Evolutionary conservation across 2,329 filamentous ascomycete species (phyloP).

Genomic region (Sporothrix pseudoabietina): DNA sequence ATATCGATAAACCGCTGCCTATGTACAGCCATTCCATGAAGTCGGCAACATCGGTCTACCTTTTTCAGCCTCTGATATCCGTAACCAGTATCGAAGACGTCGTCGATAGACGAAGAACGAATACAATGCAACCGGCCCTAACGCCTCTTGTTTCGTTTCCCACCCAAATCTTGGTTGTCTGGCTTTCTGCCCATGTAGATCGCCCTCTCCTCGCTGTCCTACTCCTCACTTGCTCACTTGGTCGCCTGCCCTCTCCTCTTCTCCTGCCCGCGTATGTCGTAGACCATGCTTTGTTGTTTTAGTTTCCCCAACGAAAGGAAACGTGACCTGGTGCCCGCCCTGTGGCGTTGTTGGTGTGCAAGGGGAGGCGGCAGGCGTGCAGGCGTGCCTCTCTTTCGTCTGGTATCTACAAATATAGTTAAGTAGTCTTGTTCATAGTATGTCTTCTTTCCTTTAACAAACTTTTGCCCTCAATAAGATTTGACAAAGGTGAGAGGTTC

Average conservation of each 20-base stretch:
- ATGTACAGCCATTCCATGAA: background rate
- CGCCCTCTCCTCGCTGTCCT: background rate
- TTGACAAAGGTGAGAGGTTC: background rate
- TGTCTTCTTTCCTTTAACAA: background rate
- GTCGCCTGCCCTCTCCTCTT: background rate
- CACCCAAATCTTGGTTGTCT: background rate
- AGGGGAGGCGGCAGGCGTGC: background rate
- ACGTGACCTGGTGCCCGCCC: conserved; percentile 15
- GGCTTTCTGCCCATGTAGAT: conserved; percentile 7
- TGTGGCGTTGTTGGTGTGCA: background rate
- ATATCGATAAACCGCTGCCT: background rate
- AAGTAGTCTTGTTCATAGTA: background rate
- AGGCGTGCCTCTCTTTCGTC: background rate
- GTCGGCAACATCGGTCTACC: background rate
- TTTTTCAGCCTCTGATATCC: background rate
- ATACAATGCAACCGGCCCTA: background rate
- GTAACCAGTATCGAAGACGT: background rate
- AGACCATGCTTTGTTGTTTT: background rate
- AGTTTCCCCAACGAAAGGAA: conserved; percentile 9
- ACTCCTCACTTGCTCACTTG: background rate
- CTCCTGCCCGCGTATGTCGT: background rate
- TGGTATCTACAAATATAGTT: background rate
- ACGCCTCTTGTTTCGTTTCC: background rate
- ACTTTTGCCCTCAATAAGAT: background rate
- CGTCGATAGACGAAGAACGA: background rate